Evolutionary conservation across 345 rosid genomes (phyloP).

Genomic region (Dipteronia sinensis): DNA sequence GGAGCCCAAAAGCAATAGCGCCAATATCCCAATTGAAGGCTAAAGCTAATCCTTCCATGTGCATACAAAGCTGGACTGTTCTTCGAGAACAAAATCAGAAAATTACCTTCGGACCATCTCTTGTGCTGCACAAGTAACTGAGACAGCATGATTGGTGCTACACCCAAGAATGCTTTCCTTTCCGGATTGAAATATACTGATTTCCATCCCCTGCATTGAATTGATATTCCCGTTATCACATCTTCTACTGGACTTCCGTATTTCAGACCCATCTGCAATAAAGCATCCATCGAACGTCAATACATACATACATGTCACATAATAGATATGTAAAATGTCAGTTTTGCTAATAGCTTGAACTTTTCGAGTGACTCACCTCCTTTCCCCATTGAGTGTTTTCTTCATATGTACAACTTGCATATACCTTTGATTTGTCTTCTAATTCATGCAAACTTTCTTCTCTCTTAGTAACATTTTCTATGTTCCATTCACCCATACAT

Average conservation of each 20-base stretch:
- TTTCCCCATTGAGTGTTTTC: slow-evolving; percentile 46
- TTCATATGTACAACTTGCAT: slow-evolving; percentile 40
- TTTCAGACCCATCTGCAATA: slow-evolving; percentile 62
- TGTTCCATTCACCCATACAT: neutral
- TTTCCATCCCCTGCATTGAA: slow-evolving; percentile 75
- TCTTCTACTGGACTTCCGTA: slow-evolving; percentile 81
- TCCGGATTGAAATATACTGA: slow-evolving; percentile 56
- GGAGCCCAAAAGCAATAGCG: slow-evolving; percentile 58
- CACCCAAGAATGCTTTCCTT: slow-evolving; percentile 62
- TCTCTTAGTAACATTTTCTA: too few relatives aligned
- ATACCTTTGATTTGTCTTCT: slow-evolving; percentile 36
- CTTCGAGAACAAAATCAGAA: slow-evolving; percentile 62
- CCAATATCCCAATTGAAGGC: slow-evolving; percentile 50
- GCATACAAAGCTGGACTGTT: slow-evolving; percentile 63
- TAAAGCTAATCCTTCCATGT: slow-evolving; percentile 49
- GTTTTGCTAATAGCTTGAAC: too few relatives aligned
- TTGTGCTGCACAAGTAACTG: slow-evolving; percentile 70
- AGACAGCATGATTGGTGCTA: slow-evolving; percentile 52
- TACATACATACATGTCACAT: too few relatives aligned
- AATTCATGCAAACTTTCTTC: slow-evolving; percentile 19
- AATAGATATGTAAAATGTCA: too few relatives aligned
- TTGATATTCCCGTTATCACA: slow-evolving; percentile 74
- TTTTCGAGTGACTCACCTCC: slow-evolving; percentile 29
- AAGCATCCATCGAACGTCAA: slow-evolving; percentile 6
- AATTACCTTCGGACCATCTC: slow-evolving; percentile 83